A percentile compares a stretch with the other conserved stretches of the same genome.
These are phyloP conservation scores for Zymoseptoria brevis DNA, from an alignment of 2,329 filamentous ascomycete genomes.

Conservation along the genomic window DNA sequence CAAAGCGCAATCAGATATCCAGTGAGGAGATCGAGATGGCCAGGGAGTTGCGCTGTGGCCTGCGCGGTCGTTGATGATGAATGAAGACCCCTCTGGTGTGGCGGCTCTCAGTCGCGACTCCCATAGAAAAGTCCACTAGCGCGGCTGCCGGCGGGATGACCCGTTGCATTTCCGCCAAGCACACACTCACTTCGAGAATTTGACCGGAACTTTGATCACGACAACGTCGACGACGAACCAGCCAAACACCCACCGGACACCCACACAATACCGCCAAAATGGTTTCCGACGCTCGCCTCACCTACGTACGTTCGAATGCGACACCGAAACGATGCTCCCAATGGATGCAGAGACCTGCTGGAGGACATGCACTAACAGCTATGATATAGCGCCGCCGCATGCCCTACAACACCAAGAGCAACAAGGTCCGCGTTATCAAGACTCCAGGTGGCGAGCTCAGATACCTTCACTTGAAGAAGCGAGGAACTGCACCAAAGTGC, in stretches of 20 bases:
- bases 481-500: constrained; percentile 95
- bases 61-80: constrained; percentile 20
- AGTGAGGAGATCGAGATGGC: not conserved
- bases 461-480: constrained; percentile 99
- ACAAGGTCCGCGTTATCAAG: constrained; percentile 93
- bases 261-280: constrained; percentile 39
- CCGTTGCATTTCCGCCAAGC: not conserved
- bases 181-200: not conserved
- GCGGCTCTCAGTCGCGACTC: constrained; percentile 1
- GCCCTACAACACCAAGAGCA: constrained; percentile 92
- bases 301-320: constrained; percentile 43
- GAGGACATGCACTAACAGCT: constrained; percentile 26
- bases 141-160: not conserved
- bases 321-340: constrained; percentile 1
- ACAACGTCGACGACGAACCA: not conserved
- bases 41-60: constrained; percentile 22
- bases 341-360: constrained; percentile 7
- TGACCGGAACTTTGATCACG: not conserved
- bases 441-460: constrained; percentile 93
- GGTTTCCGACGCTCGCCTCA: constrained; percentile 45
- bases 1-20: not conserved
- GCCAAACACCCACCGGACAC: constrained; percentile 3
- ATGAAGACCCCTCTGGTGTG: not conserved
- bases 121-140: constrained; percentile 1
- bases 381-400: constrained; percentile 45